Evolutionary conservation across 1,139 yeast genomes (phyloP), one percentile per base, ranked within the genome.

Genomic region (Nakaseomyces glabratus): DNA sequence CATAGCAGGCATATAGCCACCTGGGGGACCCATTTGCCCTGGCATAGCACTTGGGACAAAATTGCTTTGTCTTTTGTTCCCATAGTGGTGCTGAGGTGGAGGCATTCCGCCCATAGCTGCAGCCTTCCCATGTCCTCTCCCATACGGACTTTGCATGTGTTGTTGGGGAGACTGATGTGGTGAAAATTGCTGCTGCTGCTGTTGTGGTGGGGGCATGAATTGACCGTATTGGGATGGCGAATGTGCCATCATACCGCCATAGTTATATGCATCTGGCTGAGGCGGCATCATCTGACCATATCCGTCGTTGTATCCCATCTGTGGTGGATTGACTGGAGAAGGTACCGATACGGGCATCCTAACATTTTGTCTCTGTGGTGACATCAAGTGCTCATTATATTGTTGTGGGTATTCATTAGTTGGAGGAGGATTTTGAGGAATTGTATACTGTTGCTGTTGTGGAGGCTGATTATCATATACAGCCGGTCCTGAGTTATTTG

Each of bases 1-100:
- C 36, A 35, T 35, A 8, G 44, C 43, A 18, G 35, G 42, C 13
- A 30, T 39, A 21, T 24, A 24, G 6, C 16, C 28, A 8, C 12
- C 24, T 6, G 24, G 24, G n/a, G n/a, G n/a, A n/a, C n/a, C n/a
- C n/a, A n/a, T n/a, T n/a, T n/a, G n/a, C n/a, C n/a, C n/a, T n/a
- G n/a, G n/a, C n/a, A n/a, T n/a, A 9, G 12, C 28, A 24, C n/a
- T 20, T 9, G 12, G 11, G 4, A n/a, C 28, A 24, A 24, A 7
- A 16, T 26, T 26, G 14, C 26, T 28, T 20, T 28, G 24, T 18
- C 28, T 13, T 19, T 23, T 36, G n/a, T n/a, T n/a, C n/a, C n/a
- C n/a, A n/a, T n/a, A n/a, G 20, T 37, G 24, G 12, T 20, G 18
- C 11, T 23, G 20, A 6, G 12, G 16, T 15, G 31, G 34, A 10